Base-by-base conservation (phyloP, 495 filamentous ascomycete species). In the Talaromyces wortmannii region DNA sequence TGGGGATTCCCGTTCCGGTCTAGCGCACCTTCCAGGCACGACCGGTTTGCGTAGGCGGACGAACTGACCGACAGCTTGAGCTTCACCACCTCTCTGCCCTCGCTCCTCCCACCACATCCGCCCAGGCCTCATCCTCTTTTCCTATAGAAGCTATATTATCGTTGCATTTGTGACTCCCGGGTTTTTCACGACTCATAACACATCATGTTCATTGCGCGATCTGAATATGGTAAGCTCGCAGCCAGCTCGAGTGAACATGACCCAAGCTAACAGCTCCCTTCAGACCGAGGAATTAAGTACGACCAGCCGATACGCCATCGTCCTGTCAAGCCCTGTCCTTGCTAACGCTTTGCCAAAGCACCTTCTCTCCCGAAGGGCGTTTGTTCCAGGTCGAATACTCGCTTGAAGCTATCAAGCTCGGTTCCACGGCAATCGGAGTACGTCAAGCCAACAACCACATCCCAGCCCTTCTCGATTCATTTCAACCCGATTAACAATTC, bases 361-460 rank as follows among this genome's bases (percentile, higher is more conserved):
- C 94, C 82, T 98, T 98, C 87, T 98, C 94, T 61, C 94, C 94
- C 48, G 94, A 98, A 82, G 94, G 94, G 64, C 94, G 94, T 77
- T 88, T 98, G 72, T 98, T 98, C 84, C 94, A 98, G 81, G 94
- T 98, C 77, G 94, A 98, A 87, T 98, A 98, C 83, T 97, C 95
- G 55, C 88, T 98, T 59, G 94, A 98, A 83, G 94, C 94, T 71
- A 98, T 98, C 83, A 98, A 98, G 76, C 90, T 97, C 63, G 94
- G 94, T 64, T 94, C 89, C 54, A 98, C 94, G 57, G 94, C 94
- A 63, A 98, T 98, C 77, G 94, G 94, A 65, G 91, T 89, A 85
- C 54, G 76, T 73, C 45, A 57, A 55, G 47, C 55, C 51, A 69
- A 68, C 46, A 23, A 23, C 23, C 23, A 23, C 23, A 23, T 23